Percentiles rank a stretch among this genome's conserved stretches.
These are phyloP conservation scores for Strobilomyces echinocephalus DNA, from an alignment of 768 basidiomycete species.

Conservation along the genomic window DNA sequence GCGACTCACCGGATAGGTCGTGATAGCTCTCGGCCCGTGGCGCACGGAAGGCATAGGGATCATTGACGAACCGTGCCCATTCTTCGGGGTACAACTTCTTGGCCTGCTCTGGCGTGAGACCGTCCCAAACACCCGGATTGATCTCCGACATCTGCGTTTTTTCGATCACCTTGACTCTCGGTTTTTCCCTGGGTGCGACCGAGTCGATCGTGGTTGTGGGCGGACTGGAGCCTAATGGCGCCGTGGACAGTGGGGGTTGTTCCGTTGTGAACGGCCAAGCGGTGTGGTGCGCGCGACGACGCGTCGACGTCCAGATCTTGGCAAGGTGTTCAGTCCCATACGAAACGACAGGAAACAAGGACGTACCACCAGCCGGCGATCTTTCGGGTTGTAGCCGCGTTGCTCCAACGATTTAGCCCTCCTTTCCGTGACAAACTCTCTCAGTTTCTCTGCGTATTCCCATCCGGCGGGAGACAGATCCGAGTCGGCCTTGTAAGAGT, in stretches of 20 bases:
- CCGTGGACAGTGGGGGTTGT: constrained; percentile 9
- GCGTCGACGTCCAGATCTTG: constrained; percentile 96
- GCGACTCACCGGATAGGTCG: constrained; percentile 70
- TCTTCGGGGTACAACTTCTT: constrained; percentile 89
- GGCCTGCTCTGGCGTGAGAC: constrained; percentile 85
- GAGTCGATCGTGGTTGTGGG: neutral
- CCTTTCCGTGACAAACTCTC: constrained; percentile 84
- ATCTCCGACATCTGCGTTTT: constrained; percentile 97
- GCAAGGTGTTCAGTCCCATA: neutral
- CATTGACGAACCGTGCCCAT: constrained; percentile 87
- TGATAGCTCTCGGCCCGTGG: constrained; percentile 97
- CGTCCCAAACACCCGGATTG: constrained; percentile 98
- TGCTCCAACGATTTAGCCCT: constrained; percentile 73
- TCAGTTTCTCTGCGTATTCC: constrained; percentile 89
- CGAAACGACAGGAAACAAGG: neutral
- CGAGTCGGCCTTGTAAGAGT: constrained; percentile 97
- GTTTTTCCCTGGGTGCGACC: constrained; percentile 11
- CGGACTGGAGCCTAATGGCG: constrained; percentile 4
- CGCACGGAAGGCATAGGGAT: constrained; percentile 89
- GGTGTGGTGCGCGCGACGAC: constrained; percentile 88
- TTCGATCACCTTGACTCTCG: constrained; percentile 81
- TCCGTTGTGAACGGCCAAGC: constrained; percentile 85
- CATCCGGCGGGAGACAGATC: constrained; percentile 93
- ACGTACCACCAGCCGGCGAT: constrained; percentile 64
- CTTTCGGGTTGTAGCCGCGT: constrained; percentile 56